Evolutionary conservation across 495 filamentous ascomycete genomes (phyloP), one percentile per base, ranked within the genome.

Genomic region (Penicillium goetzii): DNA sequence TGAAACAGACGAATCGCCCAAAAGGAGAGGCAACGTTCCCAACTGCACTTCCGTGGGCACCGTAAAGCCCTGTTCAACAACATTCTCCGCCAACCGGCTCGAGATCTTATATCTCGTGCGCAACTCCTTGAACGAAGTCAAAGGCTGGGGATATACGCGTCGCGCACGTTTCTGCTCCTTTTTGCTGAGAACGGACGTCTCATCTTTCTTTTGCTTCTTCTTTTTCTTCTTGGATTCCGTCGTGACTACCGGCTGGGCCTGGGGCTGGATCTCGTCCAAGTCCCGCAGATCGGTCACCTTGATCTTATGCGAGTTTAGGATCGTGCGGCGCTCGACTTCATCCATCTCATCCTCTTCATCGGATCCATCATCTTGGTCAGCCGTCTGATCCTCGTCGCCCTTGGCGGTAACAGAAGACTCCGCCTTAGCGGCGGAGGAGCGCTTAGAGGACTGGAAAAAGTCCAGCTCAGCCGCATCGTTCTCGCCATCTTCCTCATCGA

Each of bases 41-140:
- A 98, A 85, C 68, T 99, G 95, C 23, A 99, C 93, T 77, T 97
- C 93, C 3, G 94, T 99, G 30, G 95, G 93, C 60, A 90, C 80
- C 4, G 81, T 84, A 71, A 96, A 98, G 12, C 91, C 93, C 77
- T 97, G 92, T 15, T 84, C 82, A 15, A 81, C 77, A n/a, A 99
- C 78, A 67, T 98, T 99, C 58, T 87, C 86, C 11, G 85, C 86
- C 45, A 99, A 75, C 32, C 87, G 81, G 23, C 80, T 78, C 2
- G 89, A 88, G 21, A 97, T 84, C 30, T 83, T 84, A 74, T 94
- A 97, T 25, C 76, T 76, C 38, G 83, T 75, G 26, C 84, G 83
- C 49, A 98, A 79, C 66, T 96, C 85, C 47, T 80, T 78, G 75
- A 99, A 97, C 1, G 90, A 85, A 54, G 82, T 82, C 64, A 99